Percentiles rank a stretch among this genome's conserved stretches.
Evolutionary conservation across 495 filamentous ascomycete species (phyloP).

Genomic region (Lophiotrema nucula): DNA sequence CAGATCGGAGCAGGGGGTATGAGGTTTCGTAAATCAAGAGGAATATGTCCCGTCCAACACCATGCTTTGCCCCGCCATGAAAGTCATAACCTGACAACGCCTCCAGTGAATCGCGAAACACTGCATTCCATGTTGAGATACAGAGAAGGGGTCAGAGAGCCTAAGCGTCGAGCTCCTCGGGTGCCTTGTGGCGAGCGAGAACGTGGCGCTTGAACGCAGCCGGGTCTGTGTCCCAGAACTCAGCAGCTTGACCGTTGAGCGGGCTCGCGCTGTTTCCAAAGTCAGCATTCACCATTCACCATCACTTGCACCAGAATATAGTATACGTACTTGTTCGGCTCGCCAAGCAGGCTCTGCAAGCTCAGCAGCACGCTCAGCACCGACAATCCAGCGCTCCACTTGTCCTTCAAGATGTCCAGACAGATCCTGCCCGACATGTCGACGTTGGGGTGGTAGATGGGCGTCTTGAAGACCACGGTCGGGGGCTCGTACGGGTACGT

Average conservation of each 20-base stretch:
- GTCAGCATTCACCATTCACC: background rate
- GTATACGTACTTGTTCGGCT: constrained; percentile 87
- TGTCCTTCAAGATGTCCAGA: constrained; percentile 95
- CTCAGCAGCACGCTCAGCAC: constrained; percentile 89
- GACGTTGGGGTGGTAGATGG: constrained; percentile 48
- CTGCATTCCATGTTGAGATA: too few species aligned
- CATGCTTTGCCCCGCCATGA: too few species aligned
- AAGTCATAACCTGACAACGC: too few species aligned
- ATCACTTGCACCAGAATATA: background rate
- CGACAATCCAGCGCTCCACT: constrained; percentile 96
- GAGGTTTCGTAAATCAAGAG: too few species aligned
- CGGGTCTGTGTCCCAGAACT: constrained; percentile 89
- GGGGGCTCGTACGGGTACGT: constrained; percentile 95
- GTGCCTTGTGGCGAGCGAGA: constrained; percentile 63
- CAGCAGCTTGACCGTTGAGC: constrained; percentile 92
- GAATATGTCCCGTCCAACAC: too few species aligned
- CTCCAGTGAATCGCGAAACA: too few species aligned
- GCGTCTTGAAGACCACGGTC: constrained; percentile 65
- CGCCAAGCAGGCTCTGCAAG: constrained; percentile 90
- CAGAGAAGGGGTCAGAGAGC: too few species aligned
- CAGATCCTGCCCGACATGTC: constrained; percentile 46
- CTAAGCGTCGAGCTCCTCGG: constrained; percentile 45
- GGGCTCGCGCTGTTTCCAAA: constrained; percentile 75
- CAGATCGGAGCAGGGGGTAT: too few species aligned
- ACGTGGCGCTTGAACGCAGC: constrained; percentile 80